phyloP scores from a whole-genome alignment of 2,329 filamentous ascomycete species.

The Alternaria gaisen region DNA sequence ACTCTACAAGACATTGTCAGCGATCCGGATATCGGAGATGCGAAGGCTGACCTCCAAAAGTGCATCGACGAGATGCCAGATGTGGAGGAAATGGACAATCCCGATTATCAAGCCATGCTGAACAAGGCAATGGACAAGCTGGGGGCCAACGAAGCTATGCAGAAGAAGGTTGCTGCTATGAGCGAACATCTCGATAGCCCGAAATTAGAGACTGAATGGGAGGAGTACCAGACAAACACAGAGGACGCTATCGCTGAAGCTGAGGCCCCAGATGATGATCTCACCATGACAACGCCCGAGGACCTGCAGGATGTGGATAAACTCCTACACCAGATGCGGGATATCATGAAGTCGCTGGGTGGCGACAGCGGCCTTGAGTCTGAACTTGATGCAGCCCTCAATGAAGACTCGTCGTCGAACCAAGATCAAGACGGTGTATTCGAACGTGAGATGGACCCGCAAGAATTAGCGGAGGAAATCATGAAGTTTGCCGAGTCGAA shows the following conservation, averaged over 20 bases:
- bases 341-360: conserved; percentile 36
- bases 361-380: conserved; percentile 28
- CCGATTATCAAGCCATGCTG: conserved; percentile 33
- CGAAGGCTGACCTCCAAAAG: conserved; percentile 32
- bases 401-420: conserved; percentile 23
- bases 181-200: conserved; percentile 15
- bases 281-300: conserved; percentile 14
- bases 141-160: conserved; percentile 28
- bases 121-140: conserved; percentile 35
- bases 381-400: conserved; percentile 33
- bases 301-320: conserved; percentile 33
- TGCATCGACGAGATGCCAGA: conserved; percentile 37
- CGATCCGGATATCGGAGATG: conserved; percentile 39
- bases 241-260: conserved; percentile 20
- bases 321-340: conserved; percentile 37
- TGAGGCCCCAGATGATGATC: conserved; percentile 15
- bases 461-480: conserved; percentile 34
- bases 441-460: conserved; percentile 33
- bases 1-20: conserved; percentile 37
- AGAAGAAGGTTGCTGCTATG: conserved; percentile 30
- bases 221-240: conserved; percentile 20
- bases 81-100: conserved; percentile 26
- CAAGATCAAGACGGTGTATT: conserved; percentile 24
- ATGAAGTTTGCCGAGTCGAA: conserved; percentile 28
- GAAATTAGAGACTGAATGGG: conserved; percentile 25